These are phyloP conservation scores for Calvatia gigantea DNA, from an alignment of 768 basidiomycete genomes.

Conservation along the genomic window DNA sequence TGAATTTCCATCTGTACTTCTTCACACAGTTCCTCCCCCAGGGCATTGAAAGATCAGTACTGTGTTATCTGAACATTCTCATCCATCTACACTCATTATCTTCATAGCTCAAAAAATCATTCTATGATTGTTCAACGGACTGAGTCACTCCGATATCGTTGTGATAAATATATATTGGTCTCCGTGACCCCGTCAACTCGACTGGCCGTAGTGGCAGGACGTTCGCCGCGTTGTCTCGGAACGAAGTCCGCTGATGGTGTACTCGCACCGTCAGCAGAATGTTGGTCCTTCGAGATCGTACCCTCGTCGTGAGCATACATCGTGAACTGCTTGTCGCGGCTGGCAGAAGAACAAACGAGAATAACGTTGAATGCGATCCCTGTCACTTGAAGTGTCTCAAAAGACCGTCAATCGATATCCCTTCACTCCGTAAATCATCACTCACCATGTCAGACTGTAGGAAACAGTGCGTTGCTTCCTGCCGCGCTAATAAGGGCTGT, in stretches of 20 bases:
- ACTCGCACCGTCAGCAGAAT: not conserved
- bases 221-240: too few species aligned
- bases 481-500: not conserved
- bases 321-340: conserved; percentile 8
- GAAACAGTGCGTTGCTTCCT: conserved; percentile 3
- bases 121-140: too few species aligned
- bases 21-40: too few species aligned
- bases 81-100: too few species aligned
- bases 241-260: not conserved
- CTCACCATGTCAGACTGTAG: conserved; percentile 8
- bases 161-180: too few species aligned
- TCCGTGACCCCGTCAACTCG: too few species aligned
- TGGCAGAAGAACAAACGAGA: conserved; percentile 5
- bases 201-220: too few species aligned
- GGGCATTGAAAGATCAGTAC: too few species aligned
- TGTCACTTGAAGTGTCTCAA: conserved; percentile 3
- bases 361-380: conserved; percentile 12
- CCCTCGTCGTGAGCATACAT: not conserved
- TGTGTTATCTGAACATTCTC: too few species aligned
- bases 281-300: not conserved
- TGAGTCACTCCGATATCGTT: too few species aligned
- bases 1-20: too few species aligned
- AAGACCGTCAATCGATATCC: not conserved
- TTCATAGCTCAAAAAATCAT: too few species aligned
- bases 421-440: not conserved